Conservation (phyloP, 75 land plant species). For the Cunninghamia lanceolata region DNA sequence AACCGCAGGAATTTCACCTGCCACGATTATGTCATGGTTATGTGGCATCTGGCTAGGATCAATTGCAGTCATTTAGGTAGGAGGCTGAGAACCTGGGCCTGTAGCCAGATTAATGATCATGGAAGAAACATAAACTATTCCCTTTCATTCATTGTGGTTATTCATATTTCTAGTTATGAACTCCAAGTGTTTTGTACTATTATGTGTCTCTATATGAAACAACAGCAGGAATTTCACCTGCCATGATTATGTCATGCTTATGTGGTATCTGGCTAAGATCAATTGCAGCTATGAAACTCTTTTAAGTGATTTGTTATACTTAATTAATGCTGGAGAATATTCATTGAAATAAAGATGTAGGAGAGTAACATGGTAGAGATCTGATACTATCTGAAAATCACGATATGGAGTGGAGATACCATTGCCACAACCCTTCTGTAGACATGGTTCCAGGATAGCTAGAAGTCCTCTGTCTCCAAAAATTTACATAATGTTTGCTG, state of each 20-base stretch:
- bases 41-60: neutral
- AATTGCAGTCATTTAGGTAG: no score
- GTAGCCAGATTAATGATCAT: neutral
- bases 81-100: neutral
- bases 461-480: neutral
- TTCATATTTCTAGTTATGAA: neutral
- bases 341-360: neutral
- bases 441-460: neutral
- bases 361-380: neutral
- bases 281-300: neutral
- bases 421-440: neutral
- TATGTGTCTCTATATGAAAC: neutral
- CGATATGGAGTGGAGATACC: neutral
- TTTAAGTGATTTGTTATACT: neutral
- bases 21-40: neutral
- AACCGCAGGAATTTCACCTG: no score
- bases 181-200: neutral
- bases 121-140: neutral
- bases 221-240: neutral
- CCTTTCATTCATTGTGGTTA: neutral
- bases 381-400: neutral
- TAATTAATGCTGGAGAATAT: neutral
- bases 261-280: neutral
- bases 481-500: neutral
- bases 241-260: neutral